Base-by-base conservation (phyloP, 2,329 filamentous ascomycete species). In the Lomentospora prolificans region DNA sequence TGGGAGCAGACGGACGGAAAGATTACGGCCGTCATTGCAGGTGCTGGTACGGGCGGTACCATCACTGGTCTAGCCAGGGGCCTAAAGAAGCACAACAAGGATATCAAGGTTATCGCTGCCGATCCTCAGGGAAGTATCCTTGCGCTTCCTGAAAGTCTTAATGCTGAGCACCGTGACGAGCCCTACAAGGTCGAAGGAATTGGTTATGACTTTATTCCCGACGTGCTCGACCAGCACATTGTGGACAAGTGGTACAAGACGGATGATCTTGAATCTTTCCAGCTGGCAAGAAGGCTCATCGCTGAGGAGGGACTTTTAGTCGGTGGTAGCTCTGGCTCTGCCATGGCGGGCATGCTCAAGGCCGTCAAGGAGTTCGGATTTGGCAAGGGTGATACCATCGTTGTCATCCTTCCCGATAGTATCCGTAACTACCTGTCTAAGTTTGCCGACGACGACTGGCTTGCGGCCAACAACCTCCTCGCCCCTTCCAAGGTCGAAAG, bases 181-280 rank as follows among this genome's bases (percentile, higher is more conserved):
- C 77, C 85, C 1, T 99, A 99, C 77, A 97, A 99, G 75, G 94
- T 99, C 1, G 94, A 99, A 74, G 94, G 94, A 46, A 99, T 99
- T 64, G 94, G 94, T 19, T 99, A 99, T 69, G 94, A 99, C 70
- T 99, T 99, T 69, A 87, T 99, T 58, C 94, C 95, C 5, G 89
- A 97, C 24, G 95, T 99, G 4, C 77, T 99, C 56, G 85, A 94
- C 61, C 89, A 86, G 65, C 72, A 84, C 27, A 69, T 81, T 4
- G 88, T 99, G 28, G 89, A 96, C 70, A 87, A 86, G 67, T 99
- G 94, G 94, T 97, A 96, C 76, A 99, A 99, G 82, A 99, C 94
- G 3, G 89, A 92, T 59, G 94, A 99, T 67, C 81, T 82, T 59
- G 88, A 96, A 67, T 91, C 91, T 2, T 99, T 99, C 73, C 79